Base-by-base conservation (phyloP, 2,329 filamentous ascomycete species). In the Dendryphion nanum region DNA sequence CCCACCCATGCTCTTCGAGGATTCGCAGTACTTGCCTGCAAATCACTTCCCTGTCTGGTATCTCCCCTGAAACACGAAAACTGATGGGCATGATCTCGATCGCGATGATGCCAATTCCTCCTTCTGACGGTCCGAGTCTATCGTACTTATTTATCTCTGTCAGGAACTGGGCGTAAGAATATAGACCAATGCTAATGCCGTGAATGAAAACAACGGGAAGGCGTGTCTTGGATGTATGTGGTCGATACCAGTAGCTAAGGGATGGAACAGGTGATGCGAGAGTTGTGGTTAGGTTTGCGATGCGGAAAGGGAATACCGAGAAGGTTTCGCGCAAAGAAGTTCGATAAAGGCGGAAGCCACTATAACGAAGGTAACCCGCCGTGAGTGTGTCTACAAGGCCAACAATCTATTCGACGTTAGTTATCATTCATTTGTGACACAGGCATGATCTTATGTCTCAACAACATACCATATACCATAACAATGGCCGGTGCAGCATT, bases 101-200 rank as follows among this genome's bases (percentile, higher is more conserved):
- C 4, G 78, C 80, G 30, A 86, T 75, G 40, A 86, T 72, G 16
- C 82, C 82, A n/a, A 82, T 66, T 40, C 76, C 64, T 8, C 70
- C 73, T 37, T 73, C 65, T 14, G 57, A 41, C 14, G 45, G 47
- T 2, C 48, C 41, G 7, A 45, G 29, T 2, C 47, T 52, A 5
- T 55, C 57, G 4, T 52, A 42, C 14, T 64, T 56, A 44, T 73
- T 70, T 26, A 86, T 61, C 34, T 75, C 72, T 21, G 63, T 57
- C 2, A 87, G 64, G 51, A 83, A 83, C 13, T 65, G 59, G 10
- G 74, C 66, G 49, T 86, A 85, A 0, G 81, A 76, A 55, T 77
- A 77, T 2, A 87, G 71, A 0, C 84, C 83, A 40, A 87, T 72
- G 29, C 83, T 82, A 33, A 86, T 85, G 13, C 84, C 84, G 49